Evolutionary conservation across 306 rosid species (phyloP).

Genomic region (Trifolium pratense): DNA sequence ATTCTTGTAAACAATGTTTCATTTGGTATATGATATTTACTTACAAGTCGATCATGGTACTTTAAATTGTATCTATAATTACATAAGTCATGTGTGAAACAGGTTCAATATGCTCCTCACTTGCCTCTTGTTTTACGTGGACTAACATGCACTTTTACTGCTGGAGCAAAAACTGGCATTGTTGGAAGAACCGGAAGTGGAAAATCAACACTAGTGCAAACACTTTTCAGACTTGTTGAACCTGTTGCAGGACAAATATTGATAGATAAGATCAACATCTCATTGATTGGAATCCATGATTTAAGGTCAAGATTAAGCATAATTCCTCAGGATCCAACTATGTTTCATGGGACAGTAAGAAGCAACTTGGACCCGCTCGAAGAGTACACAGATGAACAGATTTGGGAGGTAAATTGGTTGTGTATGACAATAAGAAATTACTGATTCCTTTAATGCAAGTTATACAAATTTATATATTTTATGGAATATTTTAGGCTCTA

Average conservation of each 20-base stretch:
- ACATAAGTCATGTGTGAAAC: not conserved
- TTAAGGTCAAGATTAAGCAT: conserved; percentile 76
- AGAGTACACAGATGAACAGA: conserved; percentile 78
- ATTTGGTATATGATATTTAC: not conserved
- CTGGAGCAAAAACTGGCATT: conserved; percentile 80
- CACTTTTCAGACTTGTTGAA: conserved; percentile 76
- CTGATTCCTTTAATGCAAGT: conserved; percentile 1
- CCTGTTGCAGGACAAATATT: conserved; percentile 69
- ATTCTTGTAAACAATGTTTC: conserved; percentile 3
- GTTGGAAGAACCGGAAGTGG: conserved; percentile 92
- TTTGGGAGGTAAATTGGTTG: conserved; percentile 77
- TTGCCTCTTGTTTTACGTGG: conserved; percentile 83
- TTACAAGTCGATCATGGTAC: not conserved
- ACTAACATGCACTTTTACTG: conserved; percentile 69
- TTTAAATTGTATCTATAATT: not conserved
- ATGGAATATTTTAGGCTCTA: conserved; percentile 55
- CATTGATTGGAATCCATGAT: conserved; percentile 72
- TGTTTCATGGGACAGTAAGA: conserved; percentile 91
- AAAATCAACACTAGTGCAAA: conserved; percentile 76
- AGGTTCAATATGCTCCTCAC: conserved; percentile 91
- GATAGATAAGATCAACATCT: conserved; percentile 64
- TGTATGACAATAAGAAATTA: conserved; percentile 29
- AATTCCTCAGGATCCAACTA: conserved; percentile 95
- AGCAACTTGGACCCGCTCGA: conserved; percentile 83
- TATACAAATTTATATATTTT: not conserved